Evolutionary conservation across 2,329 filamentous ascomycete genomes (phyloP), one percentile per base, ranked within the genome.

Genomic region (Paraphaeosphaeria minitans): DNA sequence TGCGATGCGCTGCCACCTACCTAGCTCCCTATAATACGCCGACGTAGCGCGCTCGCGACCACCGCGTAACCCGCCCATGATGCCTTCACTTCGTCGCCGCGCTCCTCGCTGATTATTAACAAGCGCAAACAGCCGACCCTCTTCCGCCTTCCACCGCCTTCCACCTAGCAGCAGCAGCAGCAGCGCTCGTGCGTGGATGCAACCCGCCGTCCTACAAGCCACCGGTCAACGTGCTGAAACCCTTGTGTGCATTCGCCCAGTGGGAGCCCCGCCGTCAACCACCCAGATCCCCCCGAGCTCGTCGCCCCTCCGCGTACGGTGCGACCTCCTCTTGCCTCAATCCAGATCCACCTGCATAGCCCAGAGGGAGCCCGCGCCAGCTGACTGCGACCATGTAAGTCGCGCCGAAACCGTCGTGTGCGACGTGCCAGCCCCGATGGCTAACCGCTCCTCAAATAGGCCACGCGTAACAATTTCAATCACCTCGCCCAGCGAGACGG

Each of bases 381-480:
- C 55, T 58, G 58, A 56, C 57, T 33, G 46, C 66, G 57, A 63
- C 69, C 69, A 77, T 76, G 75, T 78, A 69, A 76, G 75, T 56
- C 57, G 53, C 63, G 53, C 69, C 69, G 55, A 64, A 62, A 62
- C 70, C 67, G 66, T 71, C 59, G 60, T 74, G 76, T 78, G 72
- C 74, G 46, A 77, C 76, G 24, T 41, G 53, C 62, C 51, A 58
- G 61, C 58, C 64, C 63, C 55, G 54, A 65, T 68, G 60, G 69
- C 72, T 75, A 69, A 75, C 65, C 61, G 24, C 43, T 14, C 35
- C 63, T 61, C 62, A 59, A 61, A 59, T 67, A 97, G 92, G 93
- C 80, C 81, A 59, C 90, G 89, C 78, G 89, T 96, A 79, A 95
- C 92, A 53, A 87, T 97, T 78, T 92, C 87, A 77, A 90, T 96